A percentile compares a stretch with the other conserved stretches of the same genome.
Conservation (phyloP, 1,139 yeast genomes). For the Pichia sp. region DNA sequence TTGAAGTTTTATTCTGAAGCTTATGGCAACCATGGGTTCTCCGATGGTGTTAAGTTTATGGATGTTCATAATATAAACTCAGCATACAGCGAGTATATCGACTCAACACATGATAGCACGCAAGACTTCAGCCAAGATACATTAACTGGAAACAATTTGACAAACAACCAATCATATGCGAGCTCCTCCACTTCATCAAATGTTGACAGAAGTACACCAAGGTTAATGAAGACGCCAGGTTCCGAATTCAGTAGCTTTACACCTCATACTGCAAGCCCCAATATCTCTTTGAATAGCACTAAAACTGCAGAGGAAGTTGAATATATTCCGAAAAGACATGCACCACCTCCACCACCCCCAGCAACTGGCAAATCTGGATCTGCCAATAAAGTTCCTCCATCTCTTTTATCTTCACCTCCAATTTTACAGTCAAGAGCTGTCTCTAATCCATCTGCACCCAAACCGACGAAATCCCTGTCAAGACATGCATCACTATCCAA, state of each 20-base stretch:
- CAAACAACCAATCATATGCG: slow-evolving; percentile 4
- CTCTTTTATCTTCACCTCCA: not conserved
- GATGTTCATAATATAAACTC: slow-evolving; percentile 48
- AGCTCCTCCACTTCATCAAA: slow-evolving; percentile 8
- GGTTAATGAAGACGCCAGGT: slow-evolving; percentile 5
- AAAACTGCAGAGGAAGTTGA: slow-evolving; percentile 17
- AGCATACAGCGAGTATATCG: slow-evolving; percentile 12
- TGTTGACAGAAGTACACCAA: not conserved
- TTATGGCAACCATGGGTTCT: slow-evolving; percentile 27
- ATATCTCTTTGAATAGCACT: slow-evolving; percentile 3
- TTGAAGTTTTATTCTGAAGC: slow-evolving; percentile 77
- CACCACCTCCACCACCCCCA: slow-evolving; percentile 29
- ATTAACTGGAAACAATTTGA: slow-evolving; percentile 1
- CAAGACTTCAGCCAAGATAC: slow-evolving; percentile 9
- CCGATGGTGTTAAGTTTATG: slow-evolving; percentile 57
- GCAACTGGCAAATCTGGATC: not conserved
- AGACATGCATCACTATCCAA: slow-evolving; percentile 9
- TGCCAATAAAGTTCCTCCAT: not conserved
- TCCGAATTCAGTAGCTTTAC: slow-evolving; percentile 3
- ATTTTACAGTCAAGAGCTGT: slow-evolving; percentile 1
- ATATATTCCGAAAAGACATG: slow-evolving; percentile 27
- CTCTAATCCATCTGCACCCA: not conserved
- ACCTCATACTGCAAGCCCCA: slow-evolving; percentile 5
- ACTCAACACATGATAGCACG: slow-evolving; percentile 11
- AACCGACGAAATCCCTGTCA: slow-evolving; percentile 6